Evolutionary conservation across 352 stramenopile species (phyloP).

Genomic region (Pythium apleroticum): DNA sequence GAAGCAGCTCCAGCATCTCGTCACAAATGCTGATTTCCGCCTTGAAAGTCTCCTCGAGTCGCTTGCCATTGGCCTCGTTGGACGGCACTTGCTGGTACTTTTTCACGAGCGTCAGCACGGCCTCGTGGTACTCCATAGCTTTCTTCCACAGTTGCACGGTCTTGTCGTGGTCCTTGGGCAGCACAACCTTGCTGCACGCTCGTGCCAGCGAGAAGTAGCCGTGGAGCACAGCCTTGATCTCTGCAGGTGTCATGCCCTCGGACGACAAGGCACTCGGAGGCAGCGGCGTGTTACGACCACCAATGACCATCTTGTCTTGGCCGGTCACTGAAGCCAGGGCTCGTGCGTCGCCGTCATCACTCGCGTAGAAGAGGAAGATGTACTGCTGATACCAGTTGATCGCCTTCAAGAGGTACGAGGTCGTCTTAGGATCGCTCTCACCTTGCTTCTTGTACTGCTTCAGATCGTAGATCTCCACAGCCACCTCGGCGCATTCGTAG

Average conservation of each 20-base stretch:
- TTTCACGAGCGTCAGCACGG: constrained; percentile 39
- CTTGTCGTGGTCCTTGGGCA: constrained; percentile 40
- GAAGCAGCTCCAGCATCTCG: constrained; percentile 66
- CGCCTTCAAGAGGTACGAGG: constrained; percentile 55
- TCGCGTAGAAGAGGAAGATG: constrained; percentile 58
- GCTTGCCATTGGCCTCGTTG: constrained; percentile 20
- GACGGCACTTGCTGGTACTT: constrained; percentile 34
- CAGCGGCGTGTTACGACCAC: constrained; percentile 29
- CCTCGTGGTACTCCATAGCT: constrained; percentile 52
- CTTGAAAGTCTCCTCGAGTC: constrained; percentile 41
- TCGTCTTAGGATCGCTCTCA: constrained; percentile 38
- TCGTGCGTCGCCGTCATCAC: constrained; percentile 5
- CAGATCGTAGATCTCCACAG: constrained; percentile 58
- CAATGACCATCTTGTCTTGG: constrained; percentile 31
- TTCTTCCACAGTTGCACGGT: constrained; percentile 64
- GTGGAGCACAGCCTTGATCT: constrained; percentile 47
- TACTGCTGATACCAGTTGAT: constrained; percentile 75
- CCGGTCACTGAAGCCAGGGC: constrained; percentile 23
- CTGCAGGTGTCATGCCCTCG: constrained; percentile 32
- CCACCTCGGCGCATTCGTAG: constrained; percentile 64
- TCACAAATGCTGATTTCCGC: constrained; percentile 56
- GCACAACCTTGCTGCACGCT: constrained; percentile 56
- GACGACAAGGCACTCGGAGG: constrained; percentile 20
- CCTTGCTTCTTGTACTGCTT: constrained; percentile 46
- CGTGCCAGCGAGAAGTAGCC: constrained; percentile 66